Evolutionary conservation across 345 rosid genomes (phyloP).

Genomic region (Hypericum perforatum): DNA sequence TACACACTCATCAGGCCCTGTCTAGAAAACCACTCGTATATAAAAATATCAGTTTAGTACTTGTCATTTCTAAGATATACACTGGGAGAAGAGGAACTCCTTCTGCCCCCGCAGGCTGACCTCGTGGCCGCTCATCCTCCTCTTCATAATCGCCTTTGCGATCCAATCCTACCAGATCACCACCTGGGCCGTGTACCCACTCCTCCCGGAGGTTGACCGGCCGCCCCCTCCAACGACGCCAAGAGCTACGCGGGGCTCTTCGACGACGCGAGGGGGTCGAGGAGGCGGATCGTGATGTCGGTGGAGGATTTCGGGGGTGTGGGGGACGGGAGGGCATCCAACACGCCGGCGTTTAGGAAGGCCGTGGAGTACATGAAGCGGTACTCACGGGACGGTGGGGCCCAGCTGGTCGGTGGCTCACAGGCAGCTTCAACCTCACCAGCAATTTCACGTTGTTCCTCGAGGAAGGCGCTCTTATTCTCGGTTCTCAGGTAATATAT

Average conservation of each 20-base stretch:
- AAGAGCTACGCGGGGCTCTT: conserved; percentile 30
- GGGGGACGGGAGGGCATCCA: conserved; percentile 70
- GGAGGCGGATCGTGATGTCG: conserved; percentile 56
- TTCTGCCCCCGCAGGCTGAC: conserved; percentile 8
- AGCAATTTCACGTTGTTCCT: conserved; percentile 88
- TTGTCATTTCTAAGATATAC: too few relatives aligned
- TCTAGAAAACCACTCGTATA: too few relatives aligned
- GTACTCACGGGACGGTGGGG: conserved; percentile 42
- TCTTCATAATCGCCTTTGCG: conserved; percentile 38
- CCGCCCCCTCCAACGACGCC: conserved; percentile 9
- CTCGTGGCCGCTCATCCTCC: conserved; percentile 42
- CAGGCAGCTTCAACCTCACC: conserved; percentile 92
- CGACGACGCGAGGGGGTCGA: conserved; percentile 10
- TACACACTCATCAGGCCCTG: too few relatives aligned
- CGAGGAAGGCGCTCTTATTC: conserved; percentile 60
- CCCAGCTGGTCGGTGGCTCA: conserved; percentile 75
- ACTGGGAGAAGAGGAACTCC: too few relatives aligned
- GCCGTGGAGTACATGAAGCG: conserved; percentile 49
- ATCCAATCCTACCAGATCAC: conserved; percentile 57
- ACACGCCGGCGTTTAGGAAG: conserved; percentile 61
- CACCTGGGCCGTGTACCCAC: conserved; percentile 28
- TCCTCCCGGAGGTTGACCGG: conserved; percentile 15
- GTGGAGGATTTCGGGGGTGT: conserved; percentile 78
- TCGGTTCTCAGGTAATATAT: conserved; percentile 72
- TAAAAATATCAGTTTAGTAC: too few relatives aligned